Base-by-base conservation (phyloP, 306 rosid species). In the Aeschynomene evenia region DNA sequence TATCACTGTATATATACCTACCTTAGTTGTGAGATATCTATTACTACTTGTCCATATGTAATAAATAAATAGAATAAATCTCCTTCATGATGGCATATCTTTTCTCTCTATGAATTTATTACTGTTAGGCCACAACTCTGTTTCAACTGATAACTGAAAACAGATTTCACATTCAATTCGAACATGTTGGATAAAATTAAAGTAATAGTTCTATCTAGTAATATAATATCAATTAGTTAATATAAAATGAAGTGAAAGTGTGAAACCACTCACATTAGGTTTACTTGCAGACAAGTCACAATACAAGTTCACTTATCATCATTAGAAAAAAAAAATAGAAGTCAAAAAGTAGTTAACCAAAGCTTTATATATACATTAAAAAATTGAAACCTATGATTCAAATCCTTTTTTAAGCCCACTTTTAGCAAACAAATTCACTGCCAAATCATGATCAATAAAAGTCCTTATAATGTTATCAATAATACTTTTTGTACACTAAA, bases 311-410 rank as follows among this genome's bases (percentile, higher is more conserved):
- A 52, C 63, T 20, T 16, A 16, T 24, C 28, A 18, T 63, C 26
- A 42, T 53, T 64, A 40, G 42, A 73, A 34, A 39, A 28, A 8
- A 16, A 6, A 2, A 42, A 67, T 29, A 15, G 28, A 36, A 29
- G 1, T 1, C 11, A 46, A 45, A 57, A 66, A 22, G 60, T 22
- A 22, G 37, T 53, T n/a, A 40, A 40, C 52, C 34, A 14, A 73
- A 16, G 8, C 28, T 8, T 33, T n/a, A n/a, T n/a, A n/a, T n/a
- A 24, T 20, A 7, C 23, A 56, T 53, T 64, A 29, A 56, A 29
- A 33, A 52, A 73, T 39, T n/a, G 34, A 62, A 63, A 63, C 64
- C 43, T 37, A 24, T 43, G 63, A 61, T 50, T 61, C 45, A 26
- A 63, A 56, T 33, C 60, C 29, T 33, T 54, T 24, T 52, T 36